A percentile compares a stretch with the other conserved stretches of the same genome.
Evolutionary conservation across 768 basidiomycete species (phyloP).

Genomic region (Pleurotus eryngii): DNA sequence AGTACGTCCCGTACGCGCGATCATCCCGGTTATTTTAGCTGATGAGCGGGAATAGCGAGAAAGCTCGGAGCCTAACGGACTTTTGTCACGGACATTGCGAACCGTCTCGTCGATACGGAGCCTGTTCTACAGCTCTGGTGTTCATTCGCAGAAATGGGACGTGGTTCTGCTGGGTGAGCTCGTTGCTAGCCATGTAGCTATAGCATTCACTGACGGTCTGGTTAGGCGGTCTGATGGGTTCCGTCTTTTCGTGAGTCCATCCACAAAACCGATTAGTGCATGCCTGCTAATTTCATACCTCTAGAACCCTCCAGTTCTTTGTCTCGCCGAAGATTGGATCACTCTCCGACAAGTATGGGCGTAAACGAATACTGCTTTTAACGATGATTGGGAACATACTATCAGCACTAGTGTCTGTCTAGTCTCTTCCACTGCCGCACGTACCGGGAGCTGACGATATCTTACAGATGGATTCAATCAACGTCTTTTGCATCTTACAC

Average conservation of each 20-base stretch:
- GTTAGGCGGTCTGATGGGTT: slow-evolving; percentile 90
- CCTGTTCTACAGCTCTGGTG: slow-evolving; percentile 54
- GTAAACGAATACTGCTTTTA: slow-evolving; percentile 75
- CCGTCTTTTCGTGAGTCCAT: slow-evolving; percentile 78
- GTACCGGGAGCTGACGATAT: not conserved
- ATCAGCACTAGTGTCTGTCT: slow-evolving; percentile 77
- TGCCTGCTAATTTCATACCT: slow-evolving; percentile 25
- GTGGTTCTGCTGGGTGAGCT: slow-evolving; percentile 81
- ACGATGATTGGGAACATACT: slow-evolving; percentile 94
- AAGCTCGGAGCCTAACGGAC: slow-evolving; percentile 61
- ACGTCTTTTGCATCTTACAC: slow-evolving; percentile 89
- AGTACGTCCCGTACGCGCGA: slow-evolving; percentile 34
- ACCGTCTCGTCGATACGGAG: slow-evolving; percentile 66
- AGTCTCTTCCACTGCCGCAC: not conserved
- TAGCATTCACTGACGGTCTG: not conserved
- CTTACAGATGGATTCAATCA: slow-evolving; percentile 78
- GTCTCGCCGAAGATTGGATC: slow-evolving; percentile 80
- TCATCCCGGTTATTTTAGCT: not conserved
- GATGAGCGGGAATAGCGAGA: slow-evolving; percentile 52
- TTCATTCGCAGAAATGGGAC: slow-evolving; percentile 83
- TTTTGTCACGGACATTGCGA: slow-evolving; percentile 68
- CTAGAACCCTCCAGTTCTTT: slow-evolving; percentile 77
- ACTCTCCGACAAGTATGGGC: slow-evolving; percentile 87
- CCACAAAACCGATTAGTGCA: not conserved
- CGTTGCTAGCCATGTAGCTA: not conserved